phyloP scores from a whole-genome alignment of 2,329 filamentous ascomycete genomes.

The Fusarium irregulare region DNA sequence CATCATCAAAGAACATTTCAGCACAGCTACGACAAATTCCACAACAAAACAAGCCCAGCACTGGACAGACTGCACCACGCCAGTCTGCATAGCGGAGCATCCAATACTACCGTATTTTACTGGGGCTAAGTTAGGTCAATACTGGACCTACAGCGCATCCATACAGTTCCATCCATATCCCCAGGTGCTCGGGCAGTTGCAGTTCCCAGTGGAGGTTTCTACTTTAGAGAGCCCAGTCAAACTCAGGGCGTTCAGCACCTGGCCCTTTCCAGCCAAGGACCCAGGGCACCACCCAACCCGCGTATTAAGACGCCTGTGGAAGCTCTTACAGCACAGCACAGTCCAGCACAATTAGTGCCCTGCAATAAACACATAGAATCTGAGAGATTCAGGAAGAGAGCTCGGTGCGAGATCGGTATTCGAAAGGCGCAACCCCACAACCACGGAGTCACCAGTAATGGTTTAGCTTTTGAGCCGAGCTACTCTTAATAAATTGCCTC shows the following conservation, averaged over 20 bases:
- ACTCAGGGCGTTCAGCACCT: slow-evolving; percentile 8
- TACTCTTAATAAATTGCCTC: slow-evolving; percentile 30
- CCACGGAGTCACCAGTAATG: slow-evolving; percentile 28
- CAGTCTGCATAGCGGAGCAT: slow-evolving; percentile 32
- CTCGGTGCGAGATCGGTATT: slow-evolving; percentile 39
- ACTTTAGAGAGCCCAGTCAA: not conserved
- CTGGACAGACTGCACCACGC: slow-evolving; percentile 4
- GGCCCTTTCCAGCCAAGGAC: not conserved
- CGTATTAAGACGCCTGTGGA: not conserved
- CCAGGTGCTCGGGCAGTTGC: not conserved
- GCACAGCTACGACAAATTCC: slow-evolving; percentile 51
- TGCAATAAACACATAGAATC: slow-evolving; percentile 12
- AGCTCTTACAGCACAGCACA: slow-evolving; percentile 2
- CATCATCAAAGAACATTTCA: slow-evolving; percentile 57
- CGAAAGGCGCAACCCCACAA: slow-evolving; percentile 23
- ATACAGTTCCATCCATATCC: not conserved
- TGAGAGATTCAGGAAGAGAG: slow-evolving; percentile 15
- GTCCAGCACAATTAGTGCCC: slow-evolving; percentile 9
- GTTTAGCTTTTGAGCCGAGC: slow-evolving; percentile 34
- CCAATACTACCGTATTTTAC: slow-evolving; percentile 6
- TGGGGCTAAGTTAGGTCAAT: slow-evolving; percentile 1
- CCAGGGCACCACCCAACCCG: slow-evolving; percentile 2
- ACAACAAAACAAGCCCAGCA: slow-evolving; percentile 34
- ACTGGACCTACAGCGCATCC: slow-evolving; percentile 1
- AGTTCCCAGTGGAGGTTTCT: slow-evolving; percentile 9